phyloP scores from a whole-genome alignment of 2,329 filamentous ascomycete genomes.

The Lachnellula subtilissima region DNA sequence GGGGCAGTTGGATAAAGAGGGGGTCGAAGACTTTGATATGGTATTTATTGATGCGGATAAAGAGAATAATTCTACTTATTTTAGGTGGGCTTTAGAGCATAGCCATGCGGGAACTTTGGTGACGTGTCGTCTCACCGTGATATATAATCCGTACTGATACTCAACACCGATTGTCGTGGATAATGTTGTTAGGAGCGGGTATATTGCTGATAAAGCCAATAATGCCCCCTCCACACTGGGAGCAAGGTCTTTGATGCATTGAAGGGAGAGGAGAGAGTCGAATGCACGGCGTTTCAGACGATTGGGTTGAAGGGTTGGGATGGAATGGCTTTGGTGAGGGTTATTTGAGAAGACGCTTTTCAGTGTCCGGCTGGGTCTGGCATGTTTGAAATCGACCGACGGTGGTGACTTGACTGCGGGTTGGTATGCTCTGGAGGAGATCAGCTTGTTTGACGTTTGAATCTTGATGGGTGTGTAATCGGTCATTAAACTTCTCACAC shows the following conservation, averaged over 20 bases:
- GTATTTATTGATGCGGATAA: conserved; percentile 52
- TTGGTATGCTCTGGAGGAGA: too few relatives aligned
- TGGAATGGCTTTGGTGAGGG: conserved; percentile 15
- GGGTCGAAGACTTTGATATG: conserved; percentile 45
- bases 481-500: too few relatives aligned
- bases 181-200: conserved; percentile 45
- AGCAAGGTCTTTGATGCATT: conserved; percentile 14
- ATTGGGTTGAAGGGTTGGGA: conserved; percentile 19
- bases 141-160: not conserved
- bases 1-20: conserved; percentile 19
- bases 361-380: not conserved
- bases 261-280: conserved; percentile 16
- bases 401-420: not conserved
- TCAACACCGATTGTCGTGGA: conserved; percentile 42
- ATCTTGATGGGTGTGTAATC: too few relatives aligned
- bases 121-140: not conserved
- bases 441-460: too few relatives aligned
- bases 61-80: conserved; percentile 43
- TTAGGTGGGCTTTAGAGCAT: conserved; percentile 36
- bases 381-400: not conserved
- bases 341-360: conserved; percentile 9
- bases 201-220: conserved; percentile 37
- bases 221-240: conserved; percentile 23
- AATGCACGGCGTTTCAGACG: conserved; percentile 15
- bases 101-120: conserved; percentile 42